These are phyloP conservation scores for Coniferiporia sulphurascens DNA, from an alignment of 1,284 basidiomycete species.

Conservation along the genomic window DNA sequence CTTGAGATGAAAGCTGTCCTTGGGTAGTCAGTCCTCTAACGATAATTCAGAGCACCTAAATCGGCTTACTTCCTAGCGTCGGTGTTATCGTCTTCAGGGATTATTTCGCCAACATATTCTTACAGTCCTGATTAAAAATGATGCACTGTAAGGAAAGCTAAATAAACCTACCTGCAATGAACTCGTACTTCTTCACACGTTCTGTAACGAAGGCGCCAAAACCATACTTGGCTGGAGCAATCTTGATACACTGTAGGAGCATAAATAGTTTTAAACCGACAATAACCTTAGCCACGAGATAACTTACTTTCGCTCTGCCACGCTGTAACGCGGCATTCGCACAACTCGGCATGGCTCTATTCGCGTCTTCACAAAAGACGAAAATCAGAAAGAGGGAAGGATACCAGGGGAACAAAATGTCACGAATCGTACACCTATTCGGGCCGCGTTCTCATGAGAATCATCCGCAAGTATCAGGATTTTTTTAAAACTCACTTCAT, in stretches of 20 bases:
- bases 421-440: neutral
- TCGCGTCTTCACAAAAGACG: neutral
- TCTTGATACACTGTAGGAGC: neutral
- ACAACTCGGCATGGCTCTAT: neutral
- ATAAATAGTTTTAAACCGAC: neutral
- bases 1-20: neutral
- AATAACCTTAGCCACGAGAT: too few relatives aligned
- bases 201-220: neutral
- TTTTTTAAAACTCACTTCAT: neutral
- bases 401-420: neutral
- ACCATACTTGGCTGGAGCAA: neutral
- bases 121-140: neutral
- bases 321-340: neutral
- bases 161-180: neutral
- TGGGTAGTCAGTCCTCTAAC: neutral
- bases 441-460: neutral
- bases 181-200: neutral
- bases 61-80: neutral
- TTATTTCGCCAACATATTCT: slow-evolving; percentile 3
- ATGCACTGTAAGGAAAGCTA: neutral
- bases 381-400: neutral
- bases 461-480: neutral
- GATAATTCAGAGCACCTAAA: neutral
- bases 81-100: neutral
- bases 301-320: neutral